These are phyloP conservation scores for Pulveroboletus sp. DNA, from an alignment of 768 basidiomycete species.

Conservation along the genomic window DNA sequence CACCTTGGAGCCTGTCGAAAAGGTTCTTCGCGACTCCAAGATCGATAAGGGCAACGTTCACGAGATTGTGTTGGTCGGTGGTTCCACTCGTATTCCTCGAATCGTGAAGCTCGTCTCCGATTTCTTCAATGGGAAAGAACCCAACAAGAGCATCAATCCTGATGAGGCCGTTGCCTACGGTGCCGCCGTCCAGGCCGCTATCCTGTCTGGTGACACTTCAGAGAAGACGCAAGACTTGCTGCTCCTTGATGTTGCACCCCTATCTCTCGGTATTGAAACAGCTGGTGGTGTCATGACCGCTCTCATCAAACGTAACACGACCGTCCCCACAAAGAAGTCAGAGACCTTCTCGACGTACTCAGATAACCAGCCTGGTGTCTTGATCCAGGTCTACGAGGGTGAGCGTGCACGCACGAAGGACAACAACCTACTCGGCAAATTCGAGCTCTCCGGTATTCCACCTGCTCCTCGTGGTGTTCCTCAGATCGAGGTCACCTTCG, in stretches of 20 bases:
- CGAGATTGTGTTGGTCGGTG: constrained; percentile 97
- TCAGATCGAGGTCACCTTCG: constrained; percentile 96
- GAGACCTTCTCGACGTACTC: constrained; percentile 98
- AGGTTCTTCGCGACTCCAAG: constrained; percentile 96
- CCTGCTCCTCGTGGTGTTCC: constrained; percentile 98
- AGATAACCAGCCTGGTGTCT: constrained; percentile 97
- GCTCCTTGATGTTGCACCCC: constrained; percentile 88
- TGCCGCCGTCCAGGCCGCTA: constrained; percentile 97
- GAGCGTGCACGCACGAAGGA: constrained; percentile 98
- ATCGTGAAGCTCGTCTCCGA: constrained; percentile 97
- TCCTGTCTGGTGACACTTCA: constrained; percentile 95
- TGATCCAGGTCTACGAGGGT: constrained; percentile 98
- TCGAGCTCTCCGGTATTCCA: constrained; percentile 94
- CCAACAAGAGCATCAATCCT: constrained; percentile 99
- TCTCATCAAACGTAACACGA: constrained; percentile 98
- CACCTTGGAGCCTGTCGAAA: constrained; percentile 94
- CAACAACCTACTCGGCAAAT: constrained; percentile 98
- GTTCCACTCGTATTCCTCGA: constrained; percentile 97
- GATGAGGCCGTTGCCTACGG: constrained; percentile 99
- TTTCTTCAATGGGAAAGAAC: constrained; percentile 98
- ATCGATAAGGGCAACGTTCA: constrained; percentile 95
- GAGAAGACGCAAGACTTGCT: constrained; percentile 97
- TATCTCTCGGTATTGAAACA: constrained; percentile 95
- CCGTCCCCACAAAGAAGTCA: constrained; percentile 97
- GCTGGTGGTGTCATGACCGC: constrained; percentile 99